These are phyloP conservation scores for Monosporascus ibericus DNA, from an alignment of 2,329 filamentous ascomycete species.

Conservation along the genomic window DNA sequence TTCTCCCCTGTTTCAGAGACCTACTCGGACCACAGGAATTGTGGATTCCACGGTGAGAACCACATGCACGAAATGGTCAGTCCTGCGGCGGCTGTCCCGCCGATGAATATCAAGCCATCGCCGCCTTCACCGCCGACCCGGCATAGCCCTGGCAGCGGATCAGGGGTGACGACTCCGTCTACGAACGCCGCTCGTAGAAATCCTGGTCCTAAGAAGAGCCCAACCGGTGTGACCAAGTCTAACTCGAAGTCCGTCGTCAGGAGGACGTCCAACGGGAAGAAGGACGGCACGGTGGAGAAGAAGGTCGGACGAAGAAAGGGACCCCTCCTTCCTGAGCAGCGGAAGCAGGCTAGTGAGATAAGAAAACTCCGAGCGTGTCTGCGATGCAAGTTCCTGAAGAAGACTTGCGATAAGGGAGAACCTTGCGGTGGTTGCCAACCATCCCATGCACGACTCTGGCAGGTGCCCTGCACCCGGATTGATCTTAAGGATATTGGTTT, in stretches of 20 bases:
- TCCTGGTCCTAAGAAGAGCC: constrained; percentile 68
- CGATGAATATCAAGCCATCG: constrained; percentile 62
- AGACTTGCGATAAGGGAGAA: constrained; percentile 97
- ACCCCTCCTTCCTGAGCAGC: constrained; percentile 84
- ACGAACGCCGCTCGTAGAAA: constrained; percentile 62
- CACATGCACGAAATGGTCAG: constrained; percentile 55
- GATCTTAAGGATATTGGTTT: constrained; percentile 98
- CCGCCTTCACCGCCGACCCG: constrained; percentile 45
- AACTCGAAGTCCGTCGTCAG: constrained; percentile 73
- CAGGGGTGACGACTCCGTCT: constrained; percentile 54
- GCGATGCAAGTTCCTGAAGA: constrained; percentile 97
- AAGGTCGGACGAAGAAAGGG: constrained; percentile 87
- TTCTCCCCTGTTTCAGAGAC: constrained; percentile 80
- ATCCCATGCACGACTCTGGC: constrained; percentile 91
- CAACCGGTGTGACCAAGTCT: constrained; percentile 60
- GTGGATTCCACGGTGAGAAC: constrained; percentile 49
- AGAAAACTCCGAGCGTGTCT: constrained; percentile 89
- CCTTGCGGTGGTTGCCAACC: constrained; percentile 93
- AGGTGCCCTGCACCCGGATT: constrained; percentile 94
- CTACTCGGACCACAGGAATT: constrained; percentile 62
- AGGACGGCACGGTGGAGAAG: constrained; percentile 75
- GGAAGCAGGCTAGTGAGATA: constrained; percentile 95
- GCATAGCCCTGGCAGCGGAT: constrained; percentile 54
- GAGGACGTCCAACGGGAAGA: constrained; percentile 71
- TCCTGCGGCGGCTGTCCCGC: constrained; percentile 60